Evolutionary conservation across 108 stramenopile genomes (phyloP), one percentile per base, ranked within the genome.

Genomic region (Nitzschia palea): DNA sequence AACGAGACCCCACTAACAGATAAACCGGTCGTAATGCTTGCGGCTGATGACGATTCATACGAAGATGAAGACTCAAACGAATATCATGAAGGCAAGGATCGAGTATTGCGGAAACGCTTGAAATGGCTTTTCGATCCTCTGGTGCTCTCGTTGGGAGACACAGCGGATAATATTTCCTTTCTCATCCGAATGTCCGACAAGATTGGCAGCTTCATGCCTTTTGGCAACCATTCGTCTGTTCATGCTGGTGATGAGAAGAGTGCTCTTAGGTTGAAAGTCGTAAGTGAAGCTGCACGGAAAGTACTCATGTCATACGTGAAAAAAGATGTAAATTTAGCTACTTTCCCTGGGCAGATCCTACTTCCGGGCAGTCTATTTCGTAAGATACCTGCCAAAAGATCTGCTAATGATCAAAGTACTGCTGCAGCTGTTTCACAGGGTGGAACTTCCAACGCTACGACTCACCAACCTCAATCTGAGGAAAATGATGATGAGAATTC

Each of bases 121-220:
- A 92, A 86, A 75, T 83, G 80, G 80, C 60, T 95, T 28, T 81
- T 90, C 51, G 94, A 95, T 50, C 94, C 94, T 31, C 79, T 95
- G 25, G 80, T 95, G 34, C 78, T 78, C 36, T 87, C 87, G 62
- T 63, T 95, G 43, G 90, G 90, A 6, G 86, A 86, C 44, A 64
- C 80, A 30, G 94, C 94, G 31, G 90, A 95, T 57, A 95, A 95
- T 59, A 89, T 95, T 52, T 87, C 87, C 1, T 95, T 95, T 57
- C 69, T 95, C 43, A 69, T 95, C 23, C 80, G 91, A 30, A 87
- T 95, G 85, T 64, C 86, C 23, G 89, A 90, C 30, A 52, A 82
- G 31, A 61, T 89, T 62, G 86, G 77, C 60, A 30, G 74, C 14
- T 68, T 74, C 22, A 54, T 62, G 54, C 59, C 65, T 40, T 42